Base-by-base conservation (phyloP, 805 yeast species). In the Ogataea haglerorum region DNA sequence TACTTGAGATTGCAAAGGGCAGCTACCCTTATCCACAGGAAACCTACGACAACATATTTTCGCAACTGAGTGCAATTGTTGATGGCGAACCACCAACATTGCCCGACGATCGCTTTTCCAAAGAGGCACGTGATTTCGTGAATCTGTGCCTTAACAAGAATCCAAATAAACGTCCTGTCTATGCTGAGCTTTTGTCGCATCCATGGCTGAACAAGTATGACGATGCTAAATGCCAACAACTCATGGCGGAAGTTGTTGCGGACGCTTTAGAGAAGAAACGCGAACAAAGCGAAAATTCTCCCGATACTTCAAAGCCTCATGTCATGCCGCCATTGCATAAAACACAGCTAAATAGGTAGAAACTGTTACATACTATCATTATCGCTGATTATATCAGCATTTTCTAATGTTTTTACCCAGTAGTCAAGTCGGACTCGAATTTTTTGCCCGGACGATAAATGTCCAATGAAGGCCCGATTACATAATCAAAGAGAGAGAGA, bases 11-110 rank as follows among this genome's bases (percentile, higher is more conserved):
- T 51, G 93, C 97, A 2, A 78, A 79, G 39, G 99, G 99, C 9
- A 71, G 77, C 42, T 93, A 91, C 61, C 99, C 99, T n/a, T 93
- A 91, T 56, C 96, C 97, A 5, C 85, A 96, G 1, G 98, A 93
- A 54, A 85, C 96, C 2, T 89, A 80, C 56, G 86, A 80, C 49
- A 88, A 86, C 60, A 87, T 93, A 10, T 90, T 93, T 56, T 83
- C 93, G 6, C 99, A 93, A 64, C 72, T 93, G 49, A 83, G 88
- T 64, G 98, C 97, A 3, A 93, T 93, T 54, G 97, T 93, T n/a
- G 95, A 87, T 58, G 96, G 95, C 9, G 89, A 85, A 19, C 88
- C 96, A 4, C 96, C 96, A n/a, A 67, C 69, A 33, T 67, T 89
- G 38, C 90, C 90, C 13, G 64, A 70, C 2, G 75, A 63, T 37